phyloP scores from a whole-genome alignment of 2,329 filamentous ascomycete genomes.

The Curvularia verruculosa region DNA sequence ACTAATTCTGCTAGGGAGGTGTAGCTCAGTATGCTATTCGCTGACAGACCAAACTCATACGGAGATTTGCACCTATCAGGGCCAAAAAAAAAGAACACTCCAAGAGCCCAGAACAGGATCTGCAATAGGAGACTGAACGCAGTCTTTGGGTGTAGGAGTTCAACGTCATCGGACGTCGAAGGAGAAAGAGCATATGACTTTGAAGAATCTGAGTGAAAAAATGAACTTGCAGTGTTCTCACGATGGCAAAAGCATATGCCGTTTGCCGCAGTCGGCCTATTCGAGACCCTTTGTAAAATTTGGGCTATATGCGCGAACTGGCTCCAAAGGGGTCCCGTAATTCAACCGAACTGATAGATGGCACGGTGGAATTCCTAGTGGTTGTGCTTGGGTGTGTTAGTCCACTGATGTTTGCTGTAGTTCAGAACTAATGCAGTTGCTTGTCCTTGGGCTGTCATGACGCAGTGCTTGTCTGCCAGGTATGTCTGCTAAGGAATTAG shows the following conservation, averaged over 20 bases:
- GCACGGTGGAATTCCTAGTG: background rate
- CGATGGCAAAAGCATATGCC: background rate
- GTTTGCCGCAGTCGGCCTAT: background rate
- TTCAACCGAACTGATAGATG: background rate
- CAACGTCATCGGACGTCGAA: background rate
- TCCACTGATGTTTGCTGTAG: background rate
- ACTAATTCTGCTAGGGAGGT: background rate
- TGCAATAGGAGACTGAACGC: background rate
- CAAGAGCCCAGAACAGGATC: background rate
- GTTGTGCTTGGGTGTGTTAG: background rate
- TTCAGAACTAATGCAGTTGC: background rate
- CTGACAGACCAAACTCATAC: background rate
- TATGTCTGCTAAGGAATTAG: background rate
- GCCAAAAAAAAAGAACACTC: background rate
- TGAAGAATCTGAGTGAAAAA: background rate
- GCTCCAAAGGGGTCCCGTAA: background rate
- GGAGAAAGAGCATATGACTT: background rate
- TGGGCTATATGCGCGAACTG: background rate
- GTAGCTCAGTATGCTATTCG: background rate
- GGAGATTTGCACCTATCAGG: background rate
- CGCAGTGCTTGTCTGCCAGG: background rate
- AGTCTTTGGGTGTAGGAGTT: no score
- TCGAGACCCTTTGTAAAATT: background rate
- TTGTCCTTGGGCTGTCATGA: background rate
- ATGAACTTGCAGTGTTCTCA: background rate